Evolutionary conservation across 176 grass and related monocot species (phyloP).

Genomic region (Elymus sibiricus): DNA sequence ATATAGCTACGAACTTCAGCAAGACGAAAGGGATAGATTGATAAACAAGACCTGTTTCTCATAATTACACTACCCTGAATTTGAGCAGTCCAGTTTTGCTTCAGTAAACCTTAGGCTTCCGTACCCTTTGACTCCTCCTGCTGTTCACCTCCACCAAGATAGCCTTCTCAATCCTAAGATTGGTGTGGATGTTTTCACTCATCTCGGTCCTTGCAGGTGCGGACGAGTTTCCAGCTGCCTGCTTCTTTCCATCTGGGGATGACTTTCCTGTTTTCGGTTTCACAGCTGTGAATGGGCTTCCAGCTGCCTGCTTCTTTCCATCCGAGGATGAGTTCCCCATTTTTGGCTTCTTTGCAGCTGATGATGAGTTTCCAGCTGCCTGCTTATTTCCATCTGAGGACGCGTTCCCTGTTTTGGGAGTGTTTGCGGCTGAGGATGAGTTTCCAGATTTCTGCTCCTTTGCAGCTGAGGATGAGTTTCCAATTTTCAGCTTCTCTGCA

Average conservation of each 20-base stretch:
- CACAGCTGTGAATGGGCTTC: background rate
- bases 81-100: background rate
- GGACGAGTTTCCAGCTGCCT: background rate
- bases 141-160: slow-evolving; percentile 47
- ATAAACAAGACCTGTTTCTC: background rate
- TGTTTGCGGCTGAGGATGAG: background rate
- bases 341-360: slow-evolving; percentile 11
- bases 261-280: background rate
- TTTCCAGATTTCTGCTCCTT: slow-evolving; percentile 11
- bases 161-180: slow-evolving; percentile 33
- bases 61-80: slow-evolving; percentile 15
- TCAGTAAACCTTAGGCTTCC: slow-evolving; percentile 48
- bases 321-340: background rate
- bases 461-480: background rate
- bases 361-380: background rate
- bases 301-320: slow-evolving; percentile 1
- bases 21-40: background rate
- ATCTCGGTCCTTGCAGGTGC: slow-evolving; percentile 12
- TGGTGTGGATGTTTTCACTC: background rate
- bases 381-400: background rate
- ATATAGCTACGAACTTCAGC: slow-evolving; percentile 17
- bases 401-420: background rate
- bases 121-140: slow-evolving; percentile 49
- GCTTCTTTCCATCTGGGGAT: background rate
- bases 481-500: background rate